phyloP scores from a whole-genome alignment of 1,284 basidiomycete genomes.

The Moesziomyces sp. region DNA sequence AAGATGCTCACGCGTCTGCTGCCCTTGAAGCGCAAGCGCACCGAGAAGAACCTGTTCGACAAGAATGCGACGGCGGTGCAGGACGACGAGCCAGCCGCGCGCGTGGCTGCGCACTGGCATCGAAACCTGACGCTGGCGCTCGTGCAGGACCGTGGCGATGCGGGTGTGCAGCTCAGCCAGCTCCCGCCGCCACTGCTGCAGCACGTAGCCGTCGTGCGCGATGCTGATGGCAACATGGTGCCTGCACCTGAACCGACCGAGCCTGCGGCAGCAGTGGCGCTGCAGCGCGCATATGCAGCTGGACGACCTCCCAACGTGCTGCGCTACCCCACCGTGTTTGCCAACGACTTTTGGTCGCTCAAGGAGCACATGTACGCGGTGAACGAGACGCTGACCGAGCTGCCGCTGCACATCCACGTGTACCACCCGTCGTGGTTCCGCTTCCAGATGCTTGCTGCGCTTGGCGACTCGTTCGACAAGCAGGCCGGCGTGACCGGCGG shows the following conservation, averaged over 20 bases:
- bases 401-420: conserved; percentile 84
- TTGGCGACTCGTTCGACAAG: conserved; percentile 76
- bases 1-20: conserved; percentile 87
- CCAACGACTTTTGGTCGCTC: conserved; percentile 87
- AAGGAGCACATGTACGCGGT: conserved; percentile 66
- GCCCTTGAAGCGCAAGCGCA: conserved; percentile 78
- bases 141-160: conserved; percentile 72
- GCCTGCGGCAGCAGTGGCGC: background rate
- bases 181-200: conserved; percentile 75
- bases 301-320: conserved; percentile 29
- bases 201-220: conserved; percentile 57
- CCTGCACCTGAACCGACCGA: conserved; percentile 17
- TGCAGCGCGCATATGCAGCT: conserved; percentile 16
- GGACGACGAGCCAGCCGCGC: conserved; percentile 68
- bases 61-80: conserved; percentile 57
- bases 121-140: conserved; percentile 88
- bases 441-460: conserved; percentile 62
- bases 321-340: conserved; percentile 79
- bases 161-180: conserved; percentile 73
- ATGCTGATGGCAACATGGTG: conserved; percentile 19
- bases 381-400: conserved; percentile 63
- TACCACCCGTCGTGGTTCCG: conserved; percentile 75
- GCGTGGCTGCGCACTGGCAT: conserved; percentile 83
- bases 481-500: conserved; percentile 76
- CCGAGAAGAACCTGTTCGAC: conserved; percentile 82